Base-by-base conservation (phyloP, 2,329 filamentous ascomycete genomes). In the Penicillium sp. region DNA sequence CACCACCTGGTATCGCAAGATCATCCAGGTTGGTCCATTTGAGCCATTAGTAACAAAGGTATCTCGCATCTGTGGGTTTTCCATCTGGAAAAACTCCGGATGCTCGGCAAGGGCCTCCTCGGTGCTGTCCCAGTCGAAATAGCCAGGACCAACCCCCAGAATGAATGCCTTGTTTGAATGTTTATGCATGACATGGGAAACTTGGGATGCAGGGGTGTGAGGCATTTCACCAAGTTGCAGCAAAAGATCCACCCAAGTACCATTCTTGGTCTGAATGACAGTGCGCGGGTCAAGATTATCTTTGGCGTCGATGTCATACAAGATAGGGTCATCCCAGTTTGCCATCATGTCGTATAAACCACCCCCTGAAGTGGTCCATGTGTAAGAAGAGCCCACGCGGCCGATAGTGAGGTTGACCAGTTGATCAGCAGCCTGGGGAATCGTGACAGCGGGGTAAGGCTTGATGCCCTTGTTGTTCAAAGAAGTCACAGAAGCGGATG, bases 401-500 rank as follows among this genome's bases (percentile, higher is more conserved):
- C 64, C 66, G 44, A 74, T 47, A 4, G 61, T 64, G 7, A 74
- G 63, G 34, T 68, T 73, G 61, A 79, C 78, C 2, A 80, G 77
- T 44, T 74, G 71, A 59, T 84, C 77, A 0, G 77, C 78, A 73
- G 70, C 1, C 77, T 71, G 0, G 79, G 82, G 62, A 75, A 84
- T 1, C 79, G 77, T n/a, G 68, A 70, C 34, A 79, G 77, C 2
- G 57, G 57, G 29, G 18, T 59, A 56, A 21, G 57, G 52, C 14
- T 49, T 54, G 4, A 58, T 61, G 11, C 16, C 47, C 21, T 59
- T 67, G 52, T 77, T 71, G 54, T 79, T 62, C 66, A 84, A 80
- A 38, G 78, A 61, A 16, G 70, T 66, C 14, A 82, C 73, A 5
- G 70, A 71, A 16, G 67, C 55, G 0, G 77, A 75, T 0, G 74